Evolutionary conservation across 768 basidiomycete genomes (phyloP), one percentile per base, ranked within the genome.

Genomic region (Podaxis sp.): DNA sequence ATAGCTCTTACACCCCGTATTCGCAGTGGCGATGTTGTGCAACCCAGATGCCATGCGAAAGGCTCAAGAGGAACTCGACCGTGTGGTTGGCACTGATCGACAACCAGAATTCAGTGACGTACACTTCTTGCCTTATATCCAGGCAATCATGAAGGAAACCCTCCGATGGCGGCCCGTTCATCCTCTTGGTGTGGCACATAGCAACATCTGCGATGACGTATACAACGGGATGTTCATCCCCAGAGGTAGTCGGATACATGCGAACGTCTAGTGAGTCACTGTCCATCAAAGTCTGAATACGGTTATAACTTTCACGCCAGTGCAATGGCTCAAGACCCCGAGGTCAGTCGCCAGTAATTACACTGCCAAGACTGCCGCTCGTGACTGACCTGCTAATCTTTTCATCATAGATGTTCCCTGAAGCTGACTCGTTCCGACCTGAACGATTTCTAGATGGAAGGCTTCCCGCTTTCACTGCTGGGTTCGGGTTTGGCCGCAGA

Each of bases 151-250:
- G 30, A 73, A 69, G 28, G 66, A 67, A 48, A 65, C 64, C 4
- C 58, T 65, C 22, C 49, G 65, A 30, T 72, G 75, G 73, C 67
- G 69, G 10, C 67, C 70, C 8, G 71, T 72, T 36, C 64, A 69
- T 5, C 71, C 73, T 7, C 63, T 67, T 4, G 77, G 70, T 2
- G 68, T 79, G 4, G 73, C 78, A 0, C 79, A 80, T 62, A 68
- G 72, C 28, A 64, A 70, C 15, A 72, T 66, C 37, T 67, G 68
- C 28, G 78, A 80, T 56, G 78, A 79, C 51, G 69, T 70, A 0
- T 77, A 80, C 60, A 60, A 76, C 0, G 75, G 73, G 1, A 75
- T 73, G 67, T 69, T 72, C 50, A 76, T 80, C n/a, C 77, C 77
- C 3, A 75, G 74, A 50, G 77, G 74, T 8, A 72, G 66, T n/a